Evolutionary conservation across 2,329 filamentous ascomycete species (phyloP).

Genomic region (Penicillium sp.): DNA sequence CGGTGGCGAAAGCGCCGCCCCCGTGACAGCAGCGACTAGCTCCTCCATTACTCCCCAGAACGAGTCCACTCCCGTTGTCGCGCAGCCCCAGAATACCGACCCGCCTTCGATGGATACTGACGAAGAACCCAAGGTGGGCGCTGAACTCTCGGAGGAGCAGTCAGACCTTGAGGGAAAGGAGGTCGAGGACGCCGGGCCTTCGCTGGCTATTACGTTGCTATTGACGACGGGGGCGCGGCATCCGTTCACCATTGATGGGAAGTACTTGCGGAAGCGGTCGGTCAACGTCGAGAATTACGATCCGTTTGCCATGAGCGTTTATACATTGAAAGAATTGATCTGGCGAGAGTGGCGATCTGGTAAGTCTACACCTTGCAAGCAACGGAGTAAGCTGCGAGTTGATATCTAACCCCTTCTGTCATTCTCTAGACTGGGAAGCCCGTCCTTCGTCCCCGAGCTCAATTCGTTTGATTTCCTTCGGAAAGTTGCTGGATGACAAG

Average conservation of each 20-base stretch:
- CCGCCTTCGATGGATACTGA: slow-evolving; percentile 20
- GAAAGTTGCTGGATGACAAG: slow-evolving; percentile 87
- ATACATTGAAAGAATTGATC: slow-evolving; percentile 91
- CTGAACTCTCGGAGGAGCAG: slow-evolving; percentile 22
- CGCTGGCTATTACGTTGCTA: slow-evolving; percentile 69
- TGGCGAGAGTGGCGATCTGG: slow-evolving; percentile 85
- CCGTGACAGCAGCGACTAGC: slow-evolving; percentile 16
- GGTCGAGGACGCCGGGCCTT: slow-evolving; percentile 36
- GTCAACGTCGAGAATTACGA: slow-evolving; percentile 75
- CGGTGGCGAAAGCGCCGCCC: slow-evolving; percentile 22
- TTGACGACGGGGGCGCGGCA: slow-evolving; percentile 79
- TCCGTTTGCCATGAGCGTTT: slow-evolving; percentile 86
- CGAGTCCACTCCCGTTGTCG: slow-evolving; percentile 11
- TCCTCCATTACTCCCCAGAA: slow-evolving; percentile 13
- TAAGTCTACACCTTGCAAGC: slow-evolving; percentile 28
- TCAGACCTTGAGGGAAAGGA: slow-evolving; percentile 36
- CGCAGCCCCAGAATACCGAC: slow-evolving; percentile 12
- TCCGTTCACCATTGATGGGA: slow-evolving; percentile 85
- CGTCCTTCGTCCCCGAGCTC: slow-evolving; percentile 82
- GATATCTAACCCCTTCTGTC: not conserved
- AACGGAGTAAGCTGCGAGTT: not conserved
- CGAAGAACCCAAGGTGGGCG: slow-evolving; percentile 25
- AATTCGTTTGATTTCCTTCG: slow-evolving; percentile 89
- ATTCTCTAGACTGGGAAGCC: slow-evolving; percentile 70
- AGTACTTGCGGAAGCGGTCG: slow-evolving; percentile 76